Percentiles rank a stretch among this genome's conserved stretches.
Evolutionary conservation across 495 filamentous ascomycete species (phyloP).

Genomic region (Cladorrhinum samala): DNA sequence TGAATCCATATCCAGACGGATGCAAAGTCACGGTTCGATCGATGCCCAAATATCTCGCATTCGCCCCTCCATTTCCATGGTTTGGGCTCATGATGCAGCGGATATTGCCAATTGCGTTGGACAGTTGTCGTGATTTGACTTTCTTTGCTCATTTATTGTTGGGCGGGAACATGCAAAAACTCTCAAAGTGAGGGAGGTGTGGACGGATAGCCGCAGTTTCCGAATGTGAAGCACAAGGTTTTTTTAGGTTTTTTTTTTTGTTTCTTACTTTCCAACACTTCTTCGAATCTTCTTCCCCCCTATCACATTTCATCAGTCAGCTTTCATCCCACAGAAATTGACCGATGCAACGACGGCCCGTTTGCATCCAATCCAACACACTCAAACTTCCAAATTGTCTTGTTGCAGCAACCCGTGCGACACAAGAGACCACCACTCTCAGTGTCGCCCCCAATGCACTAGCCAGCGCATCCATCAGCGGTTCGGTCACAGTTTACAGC

Average conservation of each 20-base stretch:
- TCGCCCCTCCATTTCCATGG: background rate
- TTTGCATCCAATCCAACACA: background rate
- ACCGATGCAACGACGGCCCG: background rate
- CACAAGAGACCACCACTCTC: background rate
- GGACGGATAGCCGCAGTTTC: background rate
- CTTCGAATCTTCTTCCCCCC: no score
- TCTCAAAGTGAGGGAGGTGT: background rate
- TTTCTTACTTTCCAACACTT: no score
- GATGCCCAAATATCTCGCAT: slow-evolving; percentile 1
- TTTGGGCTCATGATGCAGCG: background rate
- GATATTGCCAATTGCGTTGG: background rate
- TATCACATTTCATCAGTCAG: no score
- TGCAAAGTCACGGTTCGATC: background rate
- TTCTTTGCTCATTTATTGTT: no score
- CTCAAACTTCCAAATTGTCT: background rate
- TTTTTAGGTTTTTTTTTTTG: no score
- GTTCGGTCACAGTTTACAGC: background rate
- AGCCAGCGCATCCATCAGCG: background rate
- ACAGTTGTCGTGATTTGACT: background rate
- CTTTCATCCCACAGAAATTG: no score
- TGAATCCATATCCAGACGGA: no score
- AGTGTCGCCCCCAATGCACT: background rate
- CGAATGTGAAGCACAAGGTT: no score
- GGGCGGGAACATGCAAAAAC: no score
- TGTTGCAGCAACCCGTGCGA: background rate